Percentiles rank a stretch among this genome's conserved stretches.
Conservation (phyloP, 257 asterid species). For the Verbascum thapsus region DNA sequence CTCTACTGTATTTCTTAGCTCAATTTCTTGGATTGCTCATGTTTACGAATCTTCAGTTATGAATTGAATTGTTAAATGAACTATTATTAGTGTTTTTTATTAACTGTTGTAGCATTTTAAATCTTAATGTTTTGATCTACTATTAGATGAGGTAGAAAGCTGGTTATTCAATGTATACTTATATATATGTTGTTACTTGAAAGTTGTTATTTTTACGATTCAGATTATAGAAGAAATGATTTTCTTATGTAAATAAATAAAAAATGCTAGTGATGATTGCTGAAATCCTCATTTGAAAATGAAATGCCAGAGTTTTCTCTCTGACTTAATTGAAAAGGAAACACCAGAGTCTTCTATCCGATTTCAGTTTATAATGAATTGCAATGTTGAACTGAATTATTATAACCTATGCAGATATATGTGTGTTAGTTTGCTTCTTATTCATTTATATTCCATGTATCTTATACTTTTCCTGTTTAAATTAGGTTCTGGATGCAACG, state of each 20-base stretch:
- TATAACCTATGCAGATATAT: not conserved
- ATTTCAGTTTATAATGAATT: no score
- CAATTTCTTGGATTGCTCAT: not conserved
- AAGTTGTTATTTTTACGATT: not conserved
- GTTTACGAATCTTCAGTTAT: not conserved
- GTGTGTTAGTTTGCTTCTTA: not conserved
- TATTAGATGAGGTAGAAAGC: not conserved
- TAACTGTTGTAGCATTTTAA: constrained; percentile 12
- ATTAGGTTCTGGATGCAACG: constrained; percentile 91
- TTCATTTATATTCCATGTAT: constrained; percentile 19
- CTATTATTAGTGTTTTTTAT: constrained; percentile 11
- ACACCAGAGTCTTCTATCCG: not conserved
- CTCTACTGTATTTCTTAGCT: constrained; percentile 17
- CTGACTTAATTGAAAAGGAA: no score
- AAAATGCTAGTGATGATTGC: constrained; percentile 1
- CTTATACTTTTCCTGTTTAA: constrained; percentile 26
- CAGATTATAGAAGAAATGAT: not conserved
- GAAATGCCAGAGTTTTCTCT: not conserved
- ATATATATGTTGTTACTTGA: not conserved
- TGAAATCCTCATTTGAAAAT: no score
- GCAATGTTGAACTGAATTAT: not conserved
- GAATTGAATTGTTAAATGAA: constrained; percentile 12
- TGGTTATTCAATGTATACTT: not conserved
- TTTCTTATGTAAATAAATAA: constrained; percentile 1
- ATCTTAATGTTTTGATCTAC: constrained; percentile 11